A percentile compares a stretch with the other conserved stretches of the same genome.
Evolutionary conservation across 2,329 filamentous ascomycete genomes (phyloP).

Genomic region (Aureobasidium lini): DNA sequence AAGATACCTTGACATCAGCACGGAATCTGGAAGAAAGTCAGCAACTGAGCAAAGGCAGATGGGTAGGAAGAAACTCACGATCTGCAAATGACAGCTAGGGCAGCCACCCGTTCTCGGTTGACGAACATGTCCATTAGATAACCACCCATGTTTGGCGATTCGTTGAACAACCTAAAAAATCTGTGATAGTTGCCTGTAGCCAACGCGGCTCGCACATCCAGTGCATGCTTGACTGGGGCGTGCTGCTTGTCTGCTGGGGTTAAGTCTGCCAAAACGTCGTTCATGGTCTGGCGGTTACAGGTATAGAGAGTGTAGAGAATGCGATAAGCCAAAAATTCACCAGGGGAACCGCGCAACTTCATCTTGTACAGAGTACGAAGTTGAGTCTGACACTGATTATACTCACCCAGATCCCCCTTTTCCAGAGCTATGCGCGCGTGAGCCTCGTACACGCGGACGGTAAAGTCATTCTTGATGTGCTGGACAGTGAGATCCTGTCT

Average conservation of each 20-base stretch:
- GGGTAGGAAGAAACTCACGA: constrained; percentile 56
- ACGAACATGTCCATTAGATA: constrained; percentile 99
- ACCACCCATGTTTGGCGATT: constrained; percentile 92
- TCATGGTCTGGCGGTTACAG: constrained; percentile 95
- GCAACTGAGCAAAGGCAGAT: neutral
- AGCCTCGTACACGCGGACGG: constrained; percentile 92
- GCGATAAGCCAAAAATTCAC: constrained; percentile 98
- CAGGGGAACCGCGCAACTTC: constrained; percentile 78
- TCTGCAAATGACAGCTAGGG: constrained; percentile 87
- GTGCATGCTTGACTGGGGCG: constrained; percentile 76
- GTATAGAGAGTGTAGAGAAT: constrained; percentile 99
- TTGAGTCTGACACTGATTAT: constrained; percentile 99
- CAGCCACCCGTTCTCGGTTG: constrained; percentile 81
- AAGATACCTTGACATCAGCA: constrained; percentile 78
- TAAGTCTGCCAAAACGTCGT: constrained; percentile 98
- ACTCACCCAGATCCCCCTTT: constrained; percentile 99
- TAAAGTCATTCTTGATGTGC: constrained; percentile 93
- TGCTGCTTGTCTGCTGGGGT: constrained; percentile 91
- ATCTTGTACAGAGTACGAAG: constrained; percentile 83
- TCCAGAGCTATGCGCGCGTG: constrained; percentile 96
- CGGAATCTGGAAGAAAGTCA: constrained; percentile 67
- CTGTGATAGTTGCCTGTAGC: constrained; percentile 94
- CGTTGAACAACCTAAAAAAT: constrained; percentile 93
- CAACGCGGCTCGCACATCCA: constrained; percentile 83
- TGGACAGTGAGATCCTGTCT: constrained; percentile 97